A percentile compares a stretch with the other conserved stretches of the same genome.
Conservation (phyloP, 352 stramenopile genomes). For the Phytophthora fragariae region DNA sequence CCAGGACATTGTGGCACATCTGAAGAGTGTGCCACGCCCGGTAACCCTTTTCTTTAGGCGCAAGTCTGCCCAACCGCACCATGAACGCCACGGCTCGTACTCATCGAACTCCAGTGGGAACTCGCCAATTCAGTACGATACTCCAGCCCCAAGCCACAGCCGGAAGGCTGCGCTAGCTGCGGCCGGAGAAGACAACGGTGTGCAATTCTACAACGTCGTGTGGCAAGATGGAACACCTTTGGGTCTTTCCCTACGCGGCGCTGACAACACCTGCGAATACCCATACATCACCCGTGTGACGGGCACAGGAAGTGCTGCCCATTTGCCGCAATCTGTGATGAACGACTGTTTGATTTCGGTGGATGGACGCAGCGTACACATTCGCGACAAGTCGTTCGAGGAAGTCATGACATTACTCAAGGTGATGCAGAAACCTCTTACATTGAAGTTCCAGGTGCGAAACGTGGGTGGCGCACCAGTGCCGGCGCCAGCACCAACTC, state of each 20-base stretch:
- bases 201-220: conserved; percentile 86
- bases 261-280: conserved; percentile 79
- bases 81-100: conserved; percentile 45
- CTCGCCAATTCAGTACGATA: conserved; percentile 51
- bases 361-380: conserved; percentile 81
- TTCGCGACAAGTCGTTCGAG: conserved; percentile 86
- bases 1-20: conserved; percentile 78
- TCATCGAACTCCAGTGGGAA: conserved; percentile 48
- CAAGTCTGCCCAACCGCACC: conserved; percentile 31
- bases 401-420: conserved; percentile 91
- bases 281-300: conserved; percentile 90
- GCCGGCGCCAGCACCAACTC: conserved; percentile 21
- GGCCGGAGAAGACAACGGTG: conserved; percentile 39
- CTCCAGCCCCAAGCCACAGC: conserved; percentile 46
- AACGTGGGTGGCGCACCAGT: conserved; percentile 34
- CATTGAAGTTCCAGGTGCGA: conserved; percentile 83
- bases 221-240: conserved; percentile 83
- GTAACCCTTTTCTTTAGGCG: conserved; percentile 84
- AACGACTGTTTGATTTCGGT: conserved; percentile 84
- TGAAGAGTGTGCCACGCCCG: conserved; percentile 81
- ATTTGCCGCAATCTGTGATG: conserved; percentile 78
- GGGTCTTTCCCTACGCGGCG: conserved; percentile 78
- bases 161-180: conserved; percentile 38
- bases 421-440: conserved; percentile 88
- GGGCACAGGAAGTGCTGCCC: conserved; percentile 79